A percentile compares a stretch with the other conserved stretches of the same genome.
Evolutionary conservation across 805 yeast species (phyloP).

Genomic region (Wickerhamiella hasegawae): DNA sequence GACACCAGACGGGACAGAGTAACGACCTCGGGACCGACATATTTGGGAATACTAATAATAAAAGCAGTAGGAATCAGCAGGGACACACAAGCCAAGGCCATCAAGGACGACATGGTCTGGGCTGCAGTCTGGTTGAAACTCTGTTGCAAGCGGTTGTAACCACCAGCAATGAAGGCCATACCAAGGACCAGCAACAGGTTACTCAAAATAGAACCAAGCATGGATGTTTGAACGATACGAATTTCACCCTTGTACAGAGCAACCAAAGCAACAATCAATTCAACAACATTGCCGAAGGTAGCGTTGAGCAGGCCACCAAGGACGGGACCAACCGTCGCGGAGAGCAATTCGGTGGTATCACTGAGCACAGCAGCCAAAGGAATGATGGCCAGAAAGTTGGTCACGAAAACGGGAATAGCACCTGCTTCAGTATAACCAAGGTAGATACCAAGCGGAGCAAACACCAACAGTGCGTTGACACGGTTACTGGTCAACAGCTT

Average conservation of each 20-base stretch:
- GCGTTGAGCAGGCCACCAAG: conserved; percentile 91
- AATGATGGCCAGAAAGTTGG: conserved; percentile 79
- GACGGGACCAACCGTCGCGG: conserved; percentile 80
- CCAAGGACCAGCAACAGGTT: conserved; percentile 83
- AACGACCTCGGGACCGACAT: conserved; percentile 35
- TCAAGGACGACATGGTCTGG: conserved; percentile 88
- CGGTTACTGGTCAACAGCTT: conserved; percentile 10
- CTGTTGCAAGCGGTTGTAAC: conserved; percentile 72
- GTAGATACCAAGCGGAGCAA: conserved; percentile 80
- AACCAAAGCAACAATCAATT: conserved; percentile 81
- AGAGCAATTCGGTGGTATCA: conserved; percentile 82
- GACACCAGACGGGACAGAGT: conserved; percentile 76
- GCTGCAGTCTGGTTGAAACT: conserved; percentile 91
- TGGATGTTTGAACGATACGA: conserved; percentile 89
- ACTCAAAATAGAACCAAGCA: conserved; percentile 87
- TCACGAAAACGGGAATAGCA: conserved; percentile 39
- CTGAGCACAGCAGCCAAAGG: conserved; percentile 87
- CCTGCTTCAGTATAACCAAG: conserved; percentile 47
- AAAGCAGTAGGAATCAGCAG: conserved; percentile 92
- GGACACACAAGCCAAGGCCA: conserved; percentile 83
- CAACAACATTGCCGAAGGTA: conserved; percentile 95
- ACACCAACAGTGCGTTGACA: conserved; percentile 57
- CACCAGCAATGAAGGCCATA: conserved; percentile 90
- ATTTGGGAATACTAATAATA: conserved; percentile 39
- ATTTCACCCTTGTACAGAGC: conserved; percentile 78